Conservation (phyloP, 768 basidiomycete genomes). For the Termitomyces sp. region DNA sequence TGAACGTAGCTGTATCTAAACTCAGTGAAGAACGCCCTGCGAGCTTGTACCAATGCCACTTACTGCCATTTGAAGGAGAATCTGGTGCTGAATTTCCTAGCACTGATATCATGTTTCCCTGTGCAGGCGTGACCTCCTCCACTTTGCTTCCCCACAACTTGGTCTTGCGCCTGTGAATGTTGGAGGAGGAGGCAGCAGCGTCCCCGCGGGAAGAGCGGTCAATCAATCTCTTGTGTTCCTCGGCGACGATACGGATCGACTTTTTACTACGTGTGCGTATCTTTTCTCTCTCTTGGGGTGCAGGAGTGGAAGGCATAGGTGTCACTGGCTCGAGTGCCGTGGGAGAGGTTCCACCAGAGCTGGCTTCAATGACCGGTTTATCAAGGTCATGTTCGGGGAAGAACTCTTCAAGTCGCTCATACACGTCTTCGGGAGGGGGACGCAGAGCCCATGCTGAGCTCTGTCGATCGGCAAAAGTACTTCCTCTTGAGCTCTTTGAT, state of each 20-base stretch:
- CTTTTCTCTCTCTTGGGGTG: slow-evolving; percentile 30
- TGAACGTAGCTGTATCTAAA: slow-evolving; percentile 69
- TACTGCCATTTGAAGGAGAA: slow-evolving; percentile 64
- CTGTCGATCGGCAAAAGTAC: slow-evolving; percentile 57
- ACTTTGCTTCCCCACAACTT: slow-evolving; percentile 93
- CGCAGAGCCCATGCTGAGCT: slow-evolving; percentile 85
- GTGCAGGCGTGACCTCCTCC: slow-evolving; percentile 86
- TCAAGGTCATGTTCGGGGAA: slow-evolving; percentile 97
- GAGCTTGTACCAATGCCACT: slow-evolving; percentile 25
- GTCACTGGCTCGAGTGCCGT: slow-evolving; percentile 52
- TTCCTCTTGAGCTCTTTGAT: slow-evolving; percentile 32
- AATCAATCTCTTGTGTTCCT: slow-evolving; percentile 76
- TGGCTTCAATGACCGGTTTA: slow-evolving; percentile 88
- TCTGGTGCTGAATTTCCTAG: slow-evolving; percentile 44
- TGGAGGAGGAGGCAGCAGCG: slow-evolving; percentile 37
- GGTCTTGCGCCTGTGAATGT: slow-evolving; percentile 73
- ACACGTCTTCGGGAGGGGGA: slow-evolving; percentile 88
- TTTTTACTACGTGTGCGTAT: slow-evolving; percentile 66
- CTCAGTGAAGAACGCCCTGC: slow-evolving; percentile 13
- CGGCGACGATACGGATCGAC: slow-evolving; percentile 88
- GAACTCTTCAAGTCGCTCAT: slow-evolving; percentile 88
- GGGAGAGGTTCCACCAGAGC: slow-evolving; percentile 75
- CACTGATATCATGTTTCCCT: slow-evolving; percentile 42
- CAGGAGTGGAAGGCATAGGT: slow-evolving; percentile 30
- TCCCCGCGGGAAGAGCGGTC: slow-evolving; percentile 66